Conservation (phyloP, 2,329 filamentous ascomycete genomes). For the Alternaria viburni region DNA sequence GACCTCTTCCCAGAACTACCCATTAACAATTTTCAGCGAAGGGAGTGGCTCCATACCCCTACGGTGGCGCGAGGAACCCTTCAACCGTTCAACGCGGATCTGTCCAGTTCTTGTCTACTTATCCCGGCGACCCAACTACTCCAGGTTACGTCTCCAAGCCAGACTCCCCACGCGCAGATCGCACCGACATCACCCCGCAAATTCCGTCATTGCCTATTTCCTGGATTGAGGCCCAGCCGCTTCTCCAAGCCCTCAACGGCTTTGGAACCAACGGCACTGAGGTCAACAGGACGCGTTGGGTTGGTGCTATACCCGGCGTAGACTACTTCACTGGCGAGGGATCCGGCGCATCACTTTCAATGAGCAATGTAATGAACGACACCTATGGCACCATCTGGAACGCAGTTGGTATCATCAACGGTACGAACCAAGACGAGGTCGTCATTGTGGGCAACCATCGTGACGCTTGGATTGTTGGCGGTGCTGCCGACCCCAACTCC, state of each 20-base stretch:
- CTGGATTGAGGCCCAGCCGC: conserved; percentile 78
- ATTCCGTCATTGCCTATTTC: conserved; percentile 91
- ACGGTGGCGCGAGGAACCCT: conserved; percentile 54
- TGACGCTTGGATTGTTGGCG: conserved; percentile 62
- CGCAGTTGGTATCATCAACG: conserved; percentile 71
- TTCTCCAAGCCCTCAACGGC: conserved; percentile 82
- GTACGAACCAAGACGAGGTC: conserved; percentile 64
- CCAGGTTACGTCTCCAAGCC: conserved; percentile 81
- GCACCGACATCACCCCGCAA: conserved; percentile 67
- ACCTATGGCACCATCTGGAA: conserved; percentile 83
- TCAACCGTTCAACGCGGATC: conserved; percentile 55
- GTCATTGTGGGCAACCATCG: conserved; percentile 61
- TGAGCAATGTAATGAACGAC: conserved; percentile 78
- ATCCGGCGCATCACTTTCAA: conserved; percentile 55
- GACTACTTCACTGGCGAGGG: conserved; percentile 53
- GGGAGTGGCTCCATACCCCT: conserved; percentile 52
- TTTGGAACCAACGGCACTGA: conserved; percentile 67
- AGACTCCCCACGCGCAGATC: conserved; percentile 73
- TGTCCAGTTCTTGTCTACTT: conserved; percentile 66
- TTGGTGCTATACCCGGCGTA: conserved; percentile 45
- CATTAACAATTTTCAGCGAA: conserved; percentile 38
- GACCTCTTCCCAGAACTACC: background rate
- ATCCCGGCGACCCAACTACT: conserved; percentile 53
- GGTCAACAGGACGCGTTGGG: conserved; percentile 50
- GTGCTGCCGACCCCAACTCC: conserved; percentile 60